Evolutionary conservation across 768 basidiomycete species (phyloP).

Genomic region (Tulasnella sp.): DNA sequence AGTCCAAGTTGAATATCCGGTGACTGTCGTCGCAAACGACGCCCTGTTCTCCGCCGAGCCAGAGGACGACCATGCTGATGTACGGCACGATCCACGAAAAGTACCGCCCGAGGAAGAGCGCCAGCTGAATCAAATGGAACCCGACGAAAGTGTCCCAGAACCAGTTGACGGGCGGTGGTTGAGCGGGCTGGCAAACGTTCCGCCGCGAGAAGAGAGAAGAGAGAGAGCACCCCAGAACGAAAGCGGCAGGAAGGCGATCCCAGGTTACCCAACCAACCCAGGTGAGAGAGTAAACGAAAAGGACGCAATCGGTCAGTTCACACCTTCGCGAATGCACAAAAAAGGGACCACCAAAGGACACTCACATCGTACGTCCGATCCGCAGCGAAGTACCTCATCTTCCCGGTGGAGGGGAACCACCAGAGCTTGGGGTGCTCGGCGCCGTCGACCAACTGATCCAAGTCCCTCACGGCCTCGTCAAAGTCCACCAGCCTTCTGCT

Average conservation of each 20-base stretch:
- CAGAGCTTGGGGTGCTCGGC: constrained; percentile 86
- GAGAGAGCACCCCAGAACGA: background rate
- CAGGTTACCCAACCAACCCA: background rate
- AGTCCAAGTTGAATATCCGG: constrained; percentile 86
- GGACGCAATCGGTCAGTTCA: background rate
- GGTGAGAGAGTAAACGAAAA: background rate
- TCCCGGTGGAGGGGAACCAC: constrained; percentile 91
- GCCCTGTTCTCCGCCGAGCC: constrained; percentile 47
- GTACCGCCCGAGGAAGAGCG: constrained; percentile 67
- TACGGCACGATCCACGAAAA: constrained; percentile 49
- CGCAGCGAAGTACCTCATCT: constrained; percentile 43
- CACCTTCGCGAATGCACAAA: background rate
- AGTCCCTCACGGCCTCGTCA: constrained; percentile 42
- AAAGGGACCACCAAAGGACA: background rate
- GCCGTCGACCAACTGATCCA: constrained; percentile 46
- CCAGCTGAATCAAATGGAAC: constrained; percentile 69
- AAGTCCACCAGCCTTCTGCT: constrained; percentile 50
- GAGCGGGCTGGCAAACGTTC: constrained; percentile 25
- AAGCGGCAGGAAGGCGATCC: background rate
- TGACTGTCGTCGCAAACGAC: constrained; percentile 66
- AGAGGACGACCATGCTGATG: constrained; percentile 32
- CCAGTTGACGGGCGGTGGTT: constrained; percentile 35
- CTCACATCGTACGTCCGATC: constrained; percentile 9
- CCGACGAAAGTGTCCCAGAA: constrained; percentile 62
- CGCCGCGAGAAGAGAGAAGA: background rate